These are phyloP conservation scores for Fragaria ananassa DNA, from an alignment of 306 rosid genomes.

Conservation along the genomic window DNA sequence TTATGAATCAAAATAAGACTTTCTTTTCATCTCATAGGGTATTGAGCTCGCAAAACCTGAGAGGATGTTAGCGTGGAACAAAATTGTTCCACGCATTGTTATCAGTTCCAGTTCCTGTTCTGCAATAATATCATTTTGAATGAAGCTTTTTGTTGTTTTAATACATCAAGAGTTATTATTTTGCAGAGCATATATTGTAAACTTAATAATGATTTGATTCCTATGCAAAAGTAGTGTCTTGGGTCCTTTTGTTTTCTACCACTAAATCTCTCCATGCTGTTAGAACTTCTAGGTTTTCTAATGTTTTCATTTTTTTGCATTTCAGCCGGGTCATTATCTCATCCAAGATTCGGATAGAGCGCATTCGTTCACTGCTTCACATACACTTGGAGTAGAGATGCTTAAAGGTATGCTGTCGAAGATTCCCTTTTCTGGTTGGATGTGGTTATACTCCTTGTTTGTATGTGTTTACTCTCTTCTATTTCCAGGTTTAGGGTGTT, in stretches of 20 bases:
- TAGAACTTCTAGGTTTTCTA: neutral
- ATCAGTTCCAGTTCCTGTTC: neutral
- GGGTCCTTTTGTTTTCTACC: neutral
- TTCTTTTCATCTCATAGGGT: no score
- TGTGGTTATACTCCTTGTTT: neutral
- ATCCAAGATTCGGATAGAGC: conserved; percentile 54
- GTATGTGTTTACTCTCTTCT: neutral
- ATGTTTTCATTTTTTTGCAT: conserved; percentile 19
- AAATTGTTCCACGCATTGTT: neutral
- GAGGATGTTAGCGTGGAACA: neutral
- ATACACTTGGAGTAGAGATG: conserved; percentile 57
- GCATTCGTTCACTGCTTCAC: conserved; percentile 58
- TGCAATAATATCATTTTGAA: neutral
- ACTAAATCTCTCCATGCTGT: neutral
- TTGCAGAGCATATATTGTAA: neutral
- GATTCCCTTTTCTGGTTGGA: neutral
- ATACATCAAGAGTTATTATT: neutral
- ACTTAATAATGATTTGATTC: neutral
- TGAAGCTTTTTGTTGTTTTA: neutral
- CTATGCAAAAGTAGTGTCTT: neutral
- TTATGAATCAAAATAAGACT: no score
- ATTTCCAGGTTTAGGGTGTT: conserved; percentile 46
- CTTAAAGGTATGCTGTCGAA: conserved; percentile 48
- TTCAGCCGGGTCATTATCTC: conserved; percentile 57
- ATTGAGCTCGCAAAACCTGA: no score